Percentiles rank a stretch among this genome's conserved stretches.
These are phyloP conservation scores for Cytospora schulzeri DNA, from an alignment of 2,329 filamentous ascomycete genomes.

Conservation along the genomic window DNA sequence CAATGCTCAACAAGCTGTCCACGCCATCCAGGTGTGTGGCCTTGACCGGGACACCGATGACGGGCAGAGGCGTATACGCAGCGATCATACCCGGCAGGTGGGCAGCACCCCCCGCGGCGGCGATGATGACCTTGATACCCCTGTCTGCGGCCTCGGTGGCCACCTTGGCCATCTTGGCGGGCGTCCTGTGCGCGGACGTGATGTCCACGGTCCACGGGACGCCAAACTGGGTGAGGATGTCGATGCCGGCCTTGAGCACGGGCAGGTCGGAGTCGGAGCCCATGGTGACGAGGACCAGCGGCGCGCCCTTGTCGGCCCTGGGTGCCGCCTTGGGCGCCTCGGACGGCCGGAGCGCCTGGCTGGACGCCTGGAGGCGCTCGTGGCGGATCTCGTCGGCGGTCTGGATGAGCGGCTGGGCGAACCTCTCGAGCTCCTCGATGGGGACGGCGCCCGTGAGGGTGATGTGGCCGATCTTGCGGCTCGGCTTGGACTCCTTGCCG, in stretches of 20 bases:
- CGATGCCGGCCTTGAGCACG: conserved; percentile 65
- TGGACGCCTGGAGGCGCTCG: conserved; percentile 51
- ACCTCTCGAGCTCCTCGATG: conserved; percentile 59
- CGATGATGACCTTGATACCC: conserved; percentile 74
- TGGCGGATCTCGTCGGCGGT: conserved; percentile 61
- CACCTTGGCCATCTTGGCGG: conserved; percentile 68
- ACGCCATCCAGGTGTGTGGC: conserved; percentile 72
- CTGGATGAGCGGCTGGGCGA: conserved; percentile 69
- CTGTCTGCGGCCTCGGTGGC: conserved; percentile 63
- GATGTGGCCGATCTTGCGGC: conserved; percentile 94
- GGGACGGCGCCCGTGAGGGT: conserved; percentile 75
- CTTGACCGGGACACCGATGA: conserved; percentile 78
- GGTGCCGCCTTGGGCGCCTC: conserved; percentile 27
- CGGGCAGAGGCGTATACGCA: conserved; percentile 69
- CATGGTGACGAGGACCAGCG: conserved; percentile 78
- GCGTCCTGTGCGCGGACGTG: conserved; percentile 79
- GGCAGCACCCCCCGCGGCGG: conserved; percentile 74
- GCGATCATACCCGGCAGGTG: conserved; percentile 76
- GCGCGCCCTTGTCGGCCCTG: conserved; percentile 38
- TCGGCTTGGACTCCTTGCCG: conserved; percentile 83
- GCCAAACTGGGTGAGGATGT: conserved; percentile 68
- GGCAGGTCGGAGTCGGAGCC: conserved; percentile 78
- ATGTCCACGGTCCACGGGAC: conserved; percentile 75
- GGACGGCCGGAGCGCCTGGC: conserved; percentile 41
- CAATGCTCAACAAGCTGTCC: conserved; percentile 72